Evolutionary conservation across 2,329 filamentous ascomycete species (phyloP), one percentile per base, ranked within the genome.

Genomic region (Fusarium sp.): DNA sequence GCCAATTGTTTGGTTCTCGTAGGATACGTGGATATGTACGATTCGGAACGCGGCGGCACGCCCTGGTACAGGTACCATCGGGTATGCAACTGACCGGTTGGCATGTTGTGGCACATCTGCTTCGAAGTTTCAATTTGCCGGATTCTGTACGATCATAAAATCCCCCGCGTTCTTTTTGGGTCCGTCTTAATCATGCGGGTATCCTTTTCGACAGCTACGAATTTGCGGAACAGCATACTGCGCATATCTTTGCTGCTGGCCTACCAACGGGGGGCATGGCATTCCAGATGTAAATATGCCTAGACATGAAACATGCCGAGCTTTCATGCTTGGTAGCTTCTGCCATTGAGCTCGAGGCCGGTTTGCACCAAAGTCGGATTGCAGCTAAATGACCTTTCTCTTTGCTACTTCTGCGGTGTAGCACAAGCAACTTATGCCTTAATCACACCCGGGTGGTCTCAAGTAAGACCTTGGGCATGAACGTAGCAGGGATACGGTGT

Each of bases 51-150:
- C 44, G 29, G 33, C 44, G 43, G 53, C 25, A 59, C 36, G 25
- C 48, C 19, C 32, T 48, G 36, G 37, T 62, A 23, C 48, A 58
- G 17, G 17, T 15, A 46, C 45, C 25, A 19, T 48, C 52, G 42
- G 61, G 19, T 44, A 65, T 58, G 52, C 41, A 56, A 42, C 33
- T 41, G 45, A 11, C 52, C 57, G 48, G n/a, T 37, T 32, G 31
- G 49, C 48, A 53, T 21, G 27, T 44, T 36, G 45, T 65, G 48
- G 36, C 38, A 32, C 48, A 42, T 19, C 41, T 13, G 17, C 31
- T 47, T 27, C 13, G 37, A 33, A 21, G 19, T 13, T 38, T 49
- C 45, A 45, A 33, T 25, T 15, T 53, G 38, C 38, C 45, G 35
- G 39, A 36, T 27, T 36, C 37, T 50, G 51, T 62, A 29, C 25